A percentile compares a stretch with the other conserved stretches of the same genome.
These are phyloP conservation scores for Cnidoscolus chayamansa DNA, from an alignment of 441 rosid genomes.

Conservation along the genomic window DNA sequence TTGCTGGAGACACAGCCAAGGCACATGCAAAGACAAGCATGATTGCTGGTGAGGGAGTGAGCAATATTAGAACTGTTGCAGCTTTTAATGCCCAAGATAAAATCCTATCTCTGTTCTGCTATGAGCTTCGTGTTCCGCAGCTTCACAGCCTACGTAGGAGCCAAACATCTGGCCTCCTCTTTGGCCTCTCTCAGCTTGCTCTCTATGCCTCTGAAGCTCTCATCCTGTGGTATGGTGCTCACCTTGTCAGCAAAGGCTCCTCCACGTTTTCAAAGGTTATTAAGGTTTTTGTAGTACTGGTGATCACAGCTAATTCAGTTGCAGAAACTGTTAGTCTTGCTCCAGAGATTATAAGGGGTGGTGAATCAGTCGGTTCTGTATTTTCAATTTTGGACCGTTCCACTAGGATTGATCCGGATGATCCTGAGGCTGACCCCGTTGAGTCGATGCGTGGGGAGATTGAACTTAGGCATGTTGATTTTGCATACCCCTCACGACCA, in stretches of 20 bases:
- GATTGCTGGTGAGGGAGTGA: slow-evolving; percentile 99
- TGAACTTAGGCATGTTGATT: slow-evolving; percentile 92
- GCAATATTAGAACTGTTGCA: slow-evolving; percentile 95
- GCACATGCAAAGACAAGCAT: slow-evolving; percentile 99
- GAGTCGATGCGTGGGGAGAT: slow-evolving; percentile 88
- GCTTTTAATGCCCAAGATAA: slow-evolving; percentile 94
- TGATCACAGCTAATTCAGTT: slow-evolving; percentile 90
- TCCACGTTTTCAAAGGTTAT: slow-evolving; percentile 98
- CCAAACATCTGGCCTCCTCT: slow-evolving; percentile 83
- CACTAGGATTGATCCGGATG: slow-evolving; percentile 84
- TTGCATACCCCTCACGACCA: slow-evolving; percentile 92
- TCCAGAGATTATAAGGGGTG: slow-evolving; percentile 93
- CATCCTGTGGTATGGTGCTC: slow-evolving; percentile 95
- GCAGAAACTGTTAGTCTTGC: slow-evolving; percentile 99
- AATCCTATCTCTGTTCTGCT: slow-evolving; percentile 73
- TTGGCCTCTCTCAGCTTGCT: slow-evolving; percentile 93
- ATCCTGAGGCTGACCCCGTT: slow-evolving; percentile 81
- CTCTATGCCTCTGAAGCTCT: slow-evolving; percentile 90
- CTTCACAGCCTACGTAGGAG: slow-evolving; percentile 65
- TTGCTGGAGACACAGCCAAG: slow-evolving; percentile 98
- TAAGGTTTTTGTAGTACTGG: slow-evolving; percentile 91
- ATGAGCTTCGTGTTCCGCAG: slow-evolving; percentile 80
- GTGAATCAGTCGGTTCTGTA: slow-evolving; percentile 95
- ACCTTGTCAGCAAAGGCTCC: slow-evolving; percentile 74
- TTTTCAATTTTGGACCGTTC: slow-evolving; percentile 80